These are phyloP conservation scores for Trichoderma koningii DNA, from an alignment of 2,329 filamentous ascomycete genomes.

Conservation along the genomic window DNA sequence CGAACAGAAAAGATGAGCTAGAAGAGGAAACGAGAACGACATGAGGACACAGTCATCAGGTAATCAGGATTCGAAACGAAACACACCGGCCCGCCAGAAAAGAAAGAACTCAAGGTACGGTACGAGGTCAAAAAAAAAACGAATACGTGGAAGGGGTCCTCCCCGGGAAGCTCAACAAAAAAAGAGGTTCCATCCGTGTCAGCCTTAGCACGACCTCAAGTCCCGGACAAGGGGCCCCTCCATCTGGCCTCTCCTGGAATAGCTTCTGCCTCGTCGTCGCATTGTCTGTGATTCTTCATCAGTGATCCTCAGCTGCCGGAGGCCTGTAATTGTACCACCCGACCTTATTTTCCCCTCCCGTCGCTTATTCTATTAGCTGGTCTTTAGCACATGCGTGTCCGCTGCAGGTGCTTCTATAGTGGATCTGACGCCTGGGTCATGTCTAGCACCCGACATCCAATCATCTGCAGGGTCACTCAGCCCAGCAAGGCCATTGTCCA, in stretches of 20 bases:
- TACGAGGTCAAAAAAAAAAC: background rate
- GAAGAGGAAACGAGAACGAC: slow-evolving; percentile 1
- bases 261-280: background rate
- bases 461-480: too few relatives aligned
- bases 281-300: background rate
- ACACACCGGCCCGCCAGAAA: background rate
- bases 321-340: slow-evolving; percentile 1
- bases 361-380: too few relatives aligned
- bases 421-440: background rate
- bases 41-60: background rate
- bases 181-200: background rate
- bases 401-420: background rate
- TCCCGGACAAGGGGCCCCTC: slow-evolving; percentile 3
- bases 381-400: too few relatives aligned
- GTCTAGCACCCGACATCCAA: too few relatives aligned
- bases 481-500: background rate
- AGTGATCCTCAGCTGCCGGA: slow-evolving; percentile 5
- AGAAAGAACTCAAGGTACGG: background rate
- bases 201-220: background rate
- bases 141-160: slow-evolving; percentile 19
- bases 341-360: background rate
- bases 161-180: background rate
- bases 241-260: slow-evolving; percentile 4
- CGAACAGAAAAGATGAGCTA: background rate
- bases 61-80: slow-evolving; percentile 13